Evolutionary conservation across 2,329 filamentous ascomycete genomes (phyloP), one percentile per base, ranked within the genome.

Genomic region (Colletotrichum destructivum): DNA sequence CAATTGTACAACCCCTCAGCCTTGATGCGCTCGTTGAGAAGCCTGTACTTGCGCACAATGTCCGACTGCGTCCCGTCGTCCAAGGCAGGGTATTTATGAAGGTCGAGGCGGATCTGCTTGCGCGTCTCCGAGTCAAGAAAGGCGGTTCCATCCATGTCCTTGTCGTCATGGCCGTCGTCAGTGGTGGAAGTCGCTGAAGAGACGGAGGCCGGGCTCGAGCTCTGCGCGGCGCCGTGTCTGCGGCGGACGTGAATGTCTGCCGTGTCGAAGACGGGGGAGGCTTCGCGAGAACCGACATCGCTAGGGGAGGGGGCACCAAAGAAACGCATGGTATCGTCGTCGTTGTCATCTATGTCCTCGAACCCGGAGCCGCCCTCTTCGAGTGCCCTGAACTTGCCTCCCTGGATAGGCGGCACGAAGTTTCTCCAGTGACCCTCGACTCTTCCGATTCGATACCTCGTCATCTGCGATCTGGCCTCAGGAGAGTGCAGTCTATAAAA

Each of bases 331-430:
- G 67, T 35, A 11, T 75, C 69, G 21, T 73, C 66, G 55, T 73
- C 62, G 13, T 77, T 75, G 55, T 82, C 82, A 38, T 38, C 35
- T 38, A 38, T 11, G 44, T 82, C 79, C 55, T 83, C 81, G 9
- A 82, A 79, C 35, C 83, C 79, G 18, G 57, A 74, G 74, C 18
- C 79, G 77, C 26, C 31, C 21, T 66, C 51, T 18, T 64, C 51
- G 18, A 61, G 18, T 1, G 84, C 82, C 75, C 92, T 88, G 81
- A 95, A 97, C 70, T 88, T 87, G 52, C 96, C 96, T 69, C 95
- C 95, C 81, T 98, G 96, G 63, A 98, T 96, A 0, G 96, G 96
- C 5, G 96, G 95, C 8, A 93, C 78, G 79, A 98, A 97, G 81
- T 98, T 98, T 73, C 85, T 84, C 96, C 96, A 99, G 73, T 84